Evolutionary conservation across 2,329 filamentous ascomycete species (phyloP).

Genomic region (Albifimbria verrucaria): DNA sequence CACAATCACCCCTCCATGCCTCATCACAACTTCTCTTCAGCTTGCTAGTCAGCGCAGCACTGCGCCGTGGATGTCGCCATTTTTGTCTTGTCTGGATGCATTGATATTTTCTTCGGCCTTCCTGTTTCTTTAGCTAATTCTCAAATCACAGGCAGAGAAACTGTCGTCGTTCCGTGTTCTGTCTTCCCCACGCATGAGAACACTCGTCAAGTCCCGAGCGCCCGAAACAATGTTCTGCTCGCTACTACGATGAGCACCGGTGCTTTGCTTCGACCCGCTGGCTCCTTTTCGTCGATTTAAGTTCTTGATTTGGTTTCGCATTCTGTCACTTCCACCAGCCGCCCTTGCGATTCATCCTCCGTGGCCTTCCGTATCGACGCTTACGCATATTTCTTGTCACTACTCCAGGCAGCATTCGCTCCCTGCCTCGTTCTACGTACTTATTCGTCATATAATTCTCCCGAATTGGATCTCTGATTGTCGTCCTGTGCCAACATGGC

Average conservation of each 20-base stretch:
- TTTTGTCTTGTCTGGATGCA: not conserved
- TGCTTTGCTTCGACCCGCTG: conserved; percentile 43
- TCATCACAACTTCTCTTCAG: not conserved
- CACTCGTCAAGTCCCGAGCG: not conserved
- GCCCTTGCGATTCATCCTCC: not conserved
- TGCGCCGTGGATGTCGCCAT: not conserved
- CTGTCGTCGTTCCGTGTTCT: too few relatives aligned
- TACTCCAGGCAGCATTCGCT: not conserved
- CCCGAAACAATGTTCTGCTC: conserved; percentile 30
- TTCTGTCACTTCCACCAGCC: conserved; percentile 24
- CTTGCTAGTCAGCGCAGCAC: not conserved
- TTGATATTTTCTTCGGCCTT: not conserved
- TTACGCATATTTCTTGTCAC: not conserved
- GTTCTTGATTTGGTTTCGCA: conserved; percentile 45
- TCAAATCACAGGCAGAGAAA: too few relatives aligned
- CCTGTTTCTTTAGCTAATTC: too few relatives aligned
- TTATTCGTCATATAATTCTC: too few relatives aligned
- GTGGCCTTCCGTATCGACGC: not conserved
- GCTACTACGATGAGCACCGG: conserved; percentile 55
- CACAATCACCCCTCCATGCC: not conserved
- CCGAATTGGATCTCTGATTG: too few relatives aligned
- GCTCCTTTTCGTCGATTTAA: conserved; percentile 52
- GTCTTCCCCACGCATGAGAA: not conserved
- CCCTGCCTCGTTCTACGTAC: conserved; percentile 11
- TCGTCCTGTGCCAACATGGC: conserved; percentile 48